Percentiles rank a stretch among this genome's conserved stretches.
These are phyloP conservation scores for Trichoderma atrobrunneum DNA, from an alignment of 2,329 filamentous ascomycete species.

Conservation along the genomic window DNA sequence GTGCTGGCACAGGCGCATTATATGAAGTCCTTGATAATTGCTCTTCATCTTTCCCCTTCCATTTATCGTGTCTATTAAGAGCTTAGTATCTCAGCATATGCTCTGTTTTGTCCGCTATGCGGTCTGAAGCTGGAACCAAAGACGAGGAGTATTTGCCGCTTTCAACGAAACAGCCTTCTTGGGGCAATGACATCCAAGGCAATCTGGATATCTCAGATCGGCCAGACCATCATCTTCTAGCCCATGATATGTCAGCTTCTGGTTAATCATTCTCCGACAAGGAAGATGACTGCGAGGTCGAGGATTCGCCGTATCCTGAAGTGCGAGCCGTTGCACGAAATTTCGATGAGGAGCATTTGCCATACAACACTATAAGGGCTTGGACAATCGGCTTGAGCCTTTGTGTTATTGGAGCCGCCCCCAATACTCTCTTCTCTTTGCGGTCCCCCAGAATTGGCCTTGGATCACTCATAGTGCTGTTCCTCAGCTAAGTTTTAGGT, in stretches of 20 bases:
- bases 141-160: neutral
- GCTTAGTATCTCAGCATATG: neutral
- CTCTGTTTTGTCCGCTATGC: neutral
- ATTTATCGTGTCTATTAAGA: neutral
- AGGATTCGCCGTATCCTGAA: neutral
- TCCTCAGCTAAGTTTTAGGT: too few relatives aligned
- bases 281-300: neutral
- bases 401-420: too few relatives aligned
- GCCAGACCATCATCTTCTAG: neutral
- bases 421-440: too few relatives aligned
- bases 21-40: neutral
- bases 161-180: neutral
- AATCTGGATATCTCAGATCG: neutral
- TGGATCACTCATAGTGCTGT: too few relatives aligned
- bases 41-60: neutral
- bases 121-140: neutral
- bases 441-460: too few relatives aligned
- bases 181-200: neutral
- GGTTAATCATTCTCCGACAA: neutral
- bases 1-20: neutral
- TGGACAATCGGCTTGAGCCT: too few relatives aligned
- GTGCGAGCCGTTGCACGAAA: neutral
- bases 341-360: neutral
- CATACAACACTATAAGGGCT: neutral
- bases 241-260: neutral